Evolutionary conservation across 2,329 filamentous ascomycete genomes (phyloP).

Genomic region (Aspergillus ochraceus): DNA sequence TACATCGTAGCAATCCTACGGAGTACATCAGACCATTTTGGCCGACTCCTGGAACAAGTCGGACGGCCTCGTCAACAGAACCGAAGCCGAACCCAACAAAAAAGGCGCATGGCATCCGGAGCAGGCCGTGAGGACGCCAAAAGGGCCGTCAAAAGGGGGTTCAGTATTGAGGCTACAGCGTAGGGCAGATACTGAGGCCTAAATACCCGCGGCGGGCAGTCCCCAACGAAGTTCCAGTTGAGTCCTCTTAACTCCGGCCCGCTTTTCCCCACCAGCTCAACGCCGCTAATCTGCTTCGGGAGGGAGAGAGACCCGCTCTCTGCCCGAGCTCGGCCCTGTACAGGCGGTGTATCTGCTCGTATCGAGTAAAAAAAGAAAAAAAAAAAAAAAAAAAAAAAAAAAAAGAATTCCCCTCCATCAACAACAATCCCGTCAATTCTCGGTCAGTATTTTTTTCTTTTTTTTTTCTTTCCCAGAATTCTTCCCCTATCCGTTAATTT

Average conservation of each 20-base stretch:
- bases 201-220: slow-evolving; percentile 19
- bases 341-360: not conserved
- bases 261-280: slow-evolving; percentile 20
- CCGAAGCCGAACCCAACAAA: slow-evolving; percentile 15
- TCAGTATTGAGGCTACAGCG: slow-evolving; percentile 28
- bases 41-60: not conserved
- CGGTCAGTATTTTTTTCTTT: not conserved
- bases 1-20: too few relatives aligned
- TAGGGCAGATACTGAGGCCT: slow-evolving; percentile 25
- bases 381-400: not conserved
- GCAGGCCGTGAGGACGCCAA: slow-evolving; percentile 3
- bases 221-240: slow-evolving; percentile 16
- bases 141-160: slow-evolving; percentile 2
- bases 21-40: slow-evolving; percentile 2
- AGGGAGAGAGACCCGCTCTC: not conserved
- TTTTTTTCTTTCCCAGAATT: not conserved
- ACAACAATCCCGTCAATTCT: slow-evolving; percentile 1
- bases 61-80: slow-evolving; percentile 1
- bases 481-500: slow-evolving; percentile 1
- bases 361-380: not conserved
- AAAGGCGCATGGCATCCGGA: slow-evolving; percentile 7
- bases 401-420: slow-evolving; percentile 9
- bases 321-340: slow-evolving; percentile 12
- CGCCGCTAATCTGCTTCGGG: slow-evolving; percentile 5
- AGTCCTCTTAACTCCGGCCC: not conserved